Evolutionary conservation across 768 basidiomycete genomes (phyloP).

Genomic region (Porphyrellus cyaneotinctus): DNA sequence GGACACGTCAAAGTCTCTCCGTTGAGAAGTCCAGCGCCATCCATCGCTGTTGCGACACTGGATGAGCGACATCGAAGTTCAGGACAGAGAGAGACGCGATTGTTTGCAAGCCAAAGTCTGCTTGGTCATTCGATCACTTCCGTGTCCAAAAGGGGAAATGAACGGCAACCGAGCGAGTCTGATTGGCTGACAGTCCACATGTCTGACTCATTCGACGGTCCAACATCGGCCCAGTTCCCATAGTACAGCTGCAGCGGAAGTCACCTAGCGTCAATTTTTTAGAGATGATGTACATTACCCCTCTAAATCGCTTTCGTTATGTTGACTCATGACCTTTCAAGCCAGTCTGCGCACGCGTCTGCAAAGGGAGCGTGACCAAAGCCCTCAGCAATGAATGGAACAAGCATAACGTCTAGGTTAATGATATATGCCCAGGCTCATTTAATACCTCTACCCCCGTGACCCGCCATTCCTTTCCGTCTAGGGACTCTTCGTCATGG

Average conservation of each 20-base stretch:
- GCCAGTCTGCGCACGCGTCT: slow-evolving; percentile 79
- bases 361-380: slow-evolving; percentile 90
- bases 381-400: slow-evolving; percentile 94
- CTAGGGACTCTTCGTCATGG: slow-evolving; percentile 7
- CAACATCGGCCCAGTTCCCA: too few species aligned
- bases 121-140: not conserved
- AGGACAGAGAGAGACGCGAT: too few species aligned
- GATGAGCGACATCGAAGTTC: slow-evolving; percentile 31
- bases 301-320: slow-evolving; percentile 33
- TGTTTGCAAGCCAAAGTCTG: too few species aligned
- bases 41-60: slow-evolving; percentile 57
- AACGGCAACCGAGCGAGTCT: too few species aligned
- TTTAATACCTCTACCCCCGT: slow-evolving; percentile 7
- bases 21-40: slow-evolving; percentile 56
- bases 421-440: slow-evolving; percentile 80
- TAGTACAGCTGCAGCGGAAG: slow-evolving; percentile 53
- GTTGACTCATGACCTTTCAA: slow-evolving; percentile 48
- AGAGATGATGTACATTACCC: slow-evolving; percentile 59
- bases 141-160: too few species aligned
- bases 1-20: slow-evolving; percentile 70
- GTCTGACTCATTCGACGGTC: not conserved
- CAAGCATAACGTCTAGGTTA: slow-evolving; percentile 81
- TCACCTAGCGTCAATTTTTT: slow-evolving; percentile 59
- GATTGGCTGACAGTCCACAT: too few species aligned
- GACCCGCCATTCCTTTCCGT: slow-evolving; percentile 6